Percentiles rank a stretch among this genome's conserved stretches.
These are phyloP conservation scores for Helenozyma rhizophorensis DNA, from an alignment of 805 yeast genomes.

Conservation along the genomic window DNA sequence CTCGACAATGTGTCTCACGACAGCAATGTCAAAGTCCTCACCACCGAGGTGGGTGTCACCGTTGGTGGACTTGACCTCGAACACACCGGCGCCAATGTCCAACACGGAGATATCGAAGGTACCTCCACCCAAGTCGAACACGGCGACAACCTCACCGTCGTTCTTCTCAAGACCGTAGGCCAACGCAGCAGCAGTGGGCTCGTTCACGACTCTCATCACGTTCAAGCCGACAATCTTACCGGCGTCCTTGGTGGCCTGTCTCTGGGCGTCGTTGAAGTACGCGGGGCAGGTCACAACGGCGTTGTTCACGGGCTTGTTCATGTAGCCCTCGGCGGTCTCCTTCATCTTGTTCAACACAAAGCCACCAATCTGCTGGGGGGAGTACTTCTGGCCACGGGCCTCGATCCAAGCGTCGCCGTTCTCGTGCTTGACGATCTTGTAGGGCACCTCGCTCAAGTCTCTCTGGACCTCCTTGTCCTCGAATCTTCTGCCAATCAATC, in stretches of 20 bases:
- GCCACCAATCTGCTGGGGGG: slow-evolving; percentile 96
- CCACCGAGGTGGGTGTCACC: slow-evolving; percentile 95
- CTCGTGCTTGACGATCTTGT: slow-evolving; percentile 81
- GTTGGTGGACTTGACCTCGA: slow-evolving; percentile 95
- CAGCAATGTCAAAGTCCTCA: slow-evolving; percentile 84
- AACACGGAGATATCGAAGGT: slow-evolving; percentile 94
- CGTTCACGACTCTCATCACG: slow-evolving; percentile 84
- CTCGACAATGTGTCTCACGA: slow-evolving; percentile 79
- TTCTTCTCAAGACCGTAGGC: slow-evolving; percentile 93
- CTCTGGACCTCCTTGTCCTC: slow-evolving; percentile 87
- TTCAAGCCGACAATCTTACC: slow-evolving; percentile 96
- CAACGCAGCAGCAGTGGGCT: slow-evolving; percentile 91
- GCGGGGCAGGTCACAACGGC: slow-evolving; percentile 93
- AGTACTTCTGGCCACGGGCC: slow-evolving; percentile 81
- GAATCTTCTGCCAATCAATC: slow-evolving; percentile 90
- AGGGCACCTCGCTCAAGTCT: slow-evolving; percentile 84
- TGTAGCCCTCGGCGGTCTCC: slow-evolving; percentile 93
- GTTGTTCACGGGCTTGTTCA: slow-evolving; percentile 81
- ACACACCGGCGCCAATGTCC: slow-evolving; percentile 96
- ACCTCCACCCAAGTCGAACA: slow-evolving; percentile 98
- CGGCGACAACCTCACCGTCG: slow-evolving; percentile 82
- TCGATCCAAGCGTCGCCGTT: slow-evolving; percentile 97
- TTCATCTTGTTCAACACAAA: slow-evolving; percentile 92
- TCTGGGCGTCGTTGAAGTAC: slow-evolving; percentile 85
- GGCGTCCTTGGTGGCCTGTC: slow-evolving; percentile 94